Evolutionary conservation across 139 green algal genomes (phyloP), one percentile per base, ranked within the genome.

Genomic region (Asterochloris erici): DNA sequence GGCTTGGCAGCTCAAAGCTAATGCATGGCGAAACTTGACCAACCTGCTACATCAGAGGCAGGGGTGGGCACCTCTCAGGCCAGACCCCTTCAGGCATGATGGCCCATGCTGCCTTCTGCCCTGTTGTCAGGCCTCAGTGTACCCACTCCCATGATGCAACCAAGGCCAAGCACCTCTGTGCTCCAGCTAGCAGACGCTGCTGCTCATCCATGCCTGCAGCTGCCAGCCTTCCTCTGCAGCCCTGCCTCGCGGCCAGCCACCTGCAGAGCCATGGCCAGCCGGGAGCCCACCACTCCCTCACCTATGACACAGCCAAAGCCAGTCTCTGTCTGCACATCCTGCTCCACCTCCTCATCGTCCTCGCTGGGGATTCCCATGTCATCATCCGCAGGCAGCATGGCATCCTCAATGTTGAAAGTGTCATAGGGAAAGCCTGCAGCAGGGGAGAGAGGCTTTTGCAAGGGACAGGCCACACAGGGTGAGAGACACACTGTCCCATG

Each of bases 261-360:
- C 23, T 77, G 71, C n/a, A 28, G 71, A 77, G 71, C 71, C 61
- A 47, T 38, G 11, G n/a, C 21, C 71, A 9, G 71, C n/a, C 26
- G 10, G 71, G 1, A 73, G 21, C 6, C 38, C 38, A 54, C 38
- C 2, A 54, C 38, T 54, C 38, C 6, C 6, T 77, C 79, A 97
- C 93, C 93, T 24, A 98, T 91, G n/a, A 98, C 94, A 77, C 90
- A 95, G 81, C 91, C 95, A 85, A 99, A 98, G 61, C 97, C 97
- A 14, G 84, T 95, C 81, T 99, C 97, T 24, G 86, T 90, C 84
- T 97, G 77, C 0, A 98, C 54, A 38, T 95, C 91, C 79, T 97
- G 92, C 74, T 98, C 94, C 60, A 95, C 91, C 14, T 91, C 86
- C 14, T 93, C 91, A 15, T 97, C 96, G 19, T 98, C 95, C 17